Percentiles rank a stretch among this genome's conserved stretches.
phyloP scores from a whole-genome alignment of 257 asterid genomes.

The Rauvolfia tetraphylla region DNA sequence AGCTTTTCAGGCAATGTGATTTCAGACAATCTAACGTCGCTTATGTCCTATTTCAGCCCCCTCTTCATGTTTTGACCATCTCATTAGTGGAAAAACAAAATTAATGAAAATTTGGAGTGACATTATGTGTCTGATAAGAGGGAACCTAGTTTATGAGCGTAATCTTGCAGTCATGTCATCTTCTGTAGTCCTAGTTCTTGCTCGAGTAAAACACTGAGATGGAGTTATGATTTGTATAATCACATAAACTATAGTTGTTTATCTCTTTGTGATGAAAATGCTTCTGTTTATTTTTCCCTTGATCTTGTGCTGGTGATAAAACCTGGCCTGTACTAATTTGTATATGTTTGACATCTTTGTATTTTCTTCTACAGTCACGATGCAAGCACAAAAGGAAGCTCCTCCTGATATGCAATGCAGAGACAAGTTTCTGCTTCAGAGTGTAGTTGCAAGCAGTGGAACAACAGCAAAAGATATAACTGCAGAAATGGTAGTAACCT shows the following conservation, averaged over 20 bases:
- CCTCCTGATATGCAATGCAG: conserved; percentile 82
- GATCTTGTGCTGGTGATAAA: neutral
- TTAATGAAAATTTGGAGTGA: neutral
- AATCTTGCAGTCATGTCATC: neutral
- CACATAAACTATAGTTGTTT: neutral
- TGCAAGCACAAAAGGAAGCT: conserved; percentile 76
- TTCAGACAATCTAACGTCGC: neutral
- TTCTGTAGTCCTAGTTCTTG: neutral
- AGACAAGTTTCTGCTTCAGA: conserved; percentile 88
- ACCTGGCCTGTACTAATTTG: neutral
- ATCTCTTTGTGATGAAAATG: neutral
- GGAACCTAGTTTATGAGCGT: neutral
- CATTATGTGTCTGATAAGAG: conserved; percentile 19
- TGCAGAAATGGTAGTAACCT: conserved; percentile 53
- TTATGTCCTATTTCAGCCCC: neutral
- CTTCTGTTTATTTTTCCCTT: neutral
- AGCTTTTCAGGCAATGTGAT: neutral
- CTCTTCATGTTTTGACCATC: neutral
- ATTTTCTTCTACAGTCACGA: conserved; percentile 37
- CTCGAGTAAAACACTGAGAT: neutral
- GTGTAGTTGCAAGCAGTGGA: conserved; percentile 54
- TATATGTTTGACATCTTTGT: conserved; percentile 11
- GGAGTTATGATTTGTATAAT: neutral
- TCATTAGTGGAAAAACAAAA: neutral
- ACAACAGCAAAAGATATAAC: conserved; percentile 49